phyloP scores from a whole-genome alignment of 805 yeast species.

The Barnettozyma botsteinii region DNA sequence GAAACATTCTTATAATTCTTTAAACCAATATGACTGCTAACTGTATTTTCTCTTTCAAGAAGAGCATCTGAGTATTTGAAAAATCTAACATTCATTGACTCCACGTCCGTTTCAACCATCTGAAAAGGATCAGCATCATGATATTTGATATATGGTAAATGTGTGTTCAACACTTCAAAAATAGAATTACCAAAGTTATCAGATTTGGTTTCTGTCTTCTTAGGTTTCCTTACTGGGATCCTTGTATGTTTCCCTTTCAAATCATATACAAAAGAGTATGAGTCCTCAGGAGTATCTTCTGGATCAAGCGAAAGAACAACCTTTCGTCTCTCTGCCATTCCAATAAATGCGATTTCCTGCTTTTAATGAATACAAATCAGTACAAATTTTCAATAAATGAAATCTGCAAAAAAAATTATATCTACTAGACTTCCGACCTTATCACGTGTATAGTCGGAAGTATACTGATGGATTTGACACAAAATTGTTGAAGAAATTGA shows the following conservation, averaged over 20 bases:
- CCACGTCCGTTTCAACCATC: conserved; percentile 12
- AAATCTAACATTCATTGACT: conserved; percentile 5
- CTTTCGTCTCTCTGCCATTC: conserved; percentile 3
- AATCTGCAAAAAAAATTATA: too few relatives aligned
- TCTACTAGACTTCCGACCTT: too few relatives aligned
- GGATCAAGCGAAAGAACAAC: conserved; percentile 9
- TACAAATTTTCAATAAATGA: too few relatives aligned
- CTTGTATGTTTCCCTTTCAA: conserved; percentile 7
- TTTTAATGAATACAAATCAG: too few relatives aligned
- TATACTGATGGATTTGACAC: too few relatives aligned
- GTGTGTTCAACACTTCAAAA: conserved; percentile 13
- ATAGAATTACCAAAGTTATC: neutral
- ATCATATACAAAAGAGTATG: conserved; percentile 4
- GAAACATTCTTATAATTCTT: conserved; percentile 6
- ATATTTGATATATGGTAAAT: conserved; percentile 20
- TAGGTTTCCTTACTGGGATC: neutral
- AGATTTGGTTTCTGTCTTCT: neutral
- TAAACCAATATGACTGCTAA: conserved; percentile 19
- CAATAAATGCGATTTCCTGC: too few relatives aligned
- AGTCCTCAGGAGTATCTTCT: conserved; percentile 7
- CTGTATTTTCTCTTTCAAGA: conserved; percentile 20
- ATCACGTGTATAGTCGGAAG: too few relatives aligned
- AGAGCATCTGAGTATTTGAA: conserved; percentile 15
- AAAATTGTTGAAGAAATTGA: neutral
- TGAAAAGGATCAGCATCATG: conserved; percentile 20